Percentiles rank a stretch among this genome's conserved stretches.
Conservation (phyloP, 2,329 filamentous ascomycete genomes). For the Furcasterigmium sp. region DNA sequence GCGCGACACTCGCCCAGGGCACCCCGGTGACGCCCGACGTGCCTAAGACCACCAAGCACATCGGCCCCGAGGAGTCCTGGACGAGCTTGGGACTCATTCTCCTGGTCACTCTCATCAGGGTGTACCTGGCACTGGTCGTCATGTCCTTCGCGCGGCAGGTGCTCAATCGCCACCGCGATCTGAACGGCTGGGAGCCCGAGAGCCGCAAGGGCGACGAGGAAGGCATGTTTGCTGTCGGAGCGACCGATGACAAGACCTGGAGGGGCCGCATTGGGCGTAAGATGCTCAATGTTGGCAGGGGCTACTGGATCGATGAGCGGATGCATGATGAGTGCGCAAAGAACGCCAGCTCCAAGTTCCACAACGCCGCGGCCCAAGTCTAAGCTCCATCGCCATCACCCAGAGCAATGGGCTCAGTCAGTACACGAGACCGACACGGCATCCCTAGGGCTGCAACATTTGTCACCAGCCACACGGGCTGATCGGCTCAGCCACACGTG, state of each 20-base stretch:
- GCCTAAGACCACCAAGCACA: conserved; percentile 11
- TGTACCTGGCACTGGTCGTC: conserved; percentile 82
- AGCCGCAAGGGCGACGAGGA: conserved; percentile 26
- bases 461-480: neutral
- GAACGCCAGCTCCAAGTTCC: conserved; percentile 41
- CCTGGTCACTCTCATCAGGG: conserved; percentile 65
- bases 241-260: conserved; percentile 74
- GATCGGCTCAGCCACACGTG: neutral
- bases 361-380: conserved; percentile 6
- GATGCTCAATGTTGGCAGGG: conserved; percentile 68
- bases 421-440: neutral
- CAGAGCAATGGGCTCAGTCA: too few relatives aligned
- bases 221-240: conserved; percentile 63
- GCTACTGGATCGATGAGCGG: conserved; percentile 75
- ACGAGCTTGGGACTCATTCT: conserved; percentile 75
- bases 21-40: conserved; percentile 11
- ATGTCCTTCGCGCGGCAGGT: conserved; percentile 77
- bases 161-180: conserved; percentile 40
- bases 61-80: conserved; percentile 51
- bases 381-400: neutral
- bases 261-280: conserved; percentile 70
- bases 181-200: conserved; percentile 8
- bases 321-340: conserved; percentile 65
- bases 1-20: conserved; percentile 9
- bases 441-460: too few relatives aligned